Conservation (phyloP, 116 monocot genomes). For the Papilionanthe hybrid region DNA sequence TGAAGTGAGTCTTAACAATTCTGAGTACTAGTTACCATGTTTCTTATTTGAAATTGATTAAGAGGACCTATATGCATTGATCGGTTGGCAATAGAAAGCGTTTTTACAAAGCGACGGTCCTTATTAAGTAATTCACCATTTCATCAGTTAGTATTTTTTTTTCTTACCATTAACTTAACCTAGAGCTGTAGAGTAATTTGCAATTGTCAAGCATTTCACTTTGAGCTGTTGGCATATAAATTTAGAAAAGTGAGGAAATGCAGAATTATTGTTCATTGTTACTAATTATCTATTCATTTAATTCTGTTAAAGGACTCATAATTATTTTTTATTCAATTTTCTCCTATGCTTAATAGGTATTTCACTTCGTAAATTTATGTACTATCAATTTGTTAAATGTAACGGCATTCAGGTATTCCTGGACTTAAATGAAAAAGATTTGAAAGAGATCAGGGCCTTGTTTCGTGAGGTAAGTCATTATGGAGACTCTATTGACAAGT, state of each 20-base stretch:
- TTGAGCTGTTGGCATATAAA: neutral
- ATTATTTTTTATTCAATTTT: neutral
- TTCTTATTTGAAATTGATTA: neutral
- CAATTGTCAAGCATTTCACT: neutral
- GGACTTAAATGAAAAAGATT: slow-evolving; percentile 71
- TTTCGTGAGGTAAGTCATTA: slow-evolving; percentile 65
- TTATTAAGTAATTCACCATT: neutral
- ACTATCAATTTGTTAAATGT: neutral
- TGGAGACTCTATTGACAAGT: neutral
- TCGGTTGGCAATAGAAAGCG: neutral
- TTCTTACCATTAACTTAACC: neutral
- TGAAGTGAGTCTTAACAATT: neutral
- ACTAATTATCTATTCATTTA: neutral
- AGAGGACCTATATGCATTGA: neutral
- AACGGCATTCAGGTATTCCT: slow-evolving; percentile 63
- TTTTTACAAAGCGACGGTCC: neutral
- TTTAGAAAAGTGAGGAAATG: neutral
- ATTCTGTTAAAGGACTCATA: neutral
- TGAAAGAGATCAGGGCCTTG: slow-evolving; percentile 63
- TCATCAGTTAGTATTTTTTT: neutral
- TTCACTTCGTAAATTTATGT: neutral
- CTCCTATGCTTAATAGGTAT: neutral
- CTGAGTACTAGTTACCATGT: neutral
- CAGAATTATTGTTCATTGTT: neutral
- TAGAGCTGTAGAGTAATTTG: neutral